These are phyloP conservation scores for Zasmidium citrigriseum DNA, from an alignment of 2,329 filamentous ascomycete genomes.

Conservation along the genomic window DNA sequence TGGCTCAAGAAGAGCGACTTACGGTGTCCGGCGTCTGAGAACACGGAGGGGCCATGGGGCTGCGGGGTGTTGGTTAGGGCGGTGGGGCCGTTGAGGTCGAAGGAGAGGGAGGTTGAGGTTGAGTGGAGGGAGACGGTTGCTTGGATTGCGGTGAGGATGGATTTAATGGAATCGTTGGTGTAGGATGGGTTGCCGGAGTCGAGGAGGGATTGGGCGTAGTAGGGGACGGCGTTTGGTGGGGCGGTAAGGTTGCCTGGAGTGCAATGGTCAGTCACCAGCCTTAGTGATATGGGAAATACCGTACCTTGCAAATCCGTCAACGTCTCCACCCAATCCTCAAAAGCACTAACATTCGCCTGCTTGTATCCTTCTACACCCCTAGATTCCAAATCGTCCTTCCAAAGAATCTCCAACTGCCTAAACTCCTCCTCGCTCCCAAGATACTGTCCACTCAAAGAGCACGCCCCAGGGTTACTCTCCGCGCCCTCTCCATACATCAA, in stretches of 20 bases:
- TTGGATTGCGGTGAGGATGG: constrained; percentile 16
- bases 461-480: constrained; percentile 12
- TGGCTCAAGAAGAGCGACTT: constrained; percentile 17
- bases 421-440: constrained; percentile 13
- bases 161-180: background rate
- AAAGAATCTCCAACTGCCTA: constrained; percentile 5
- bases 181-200: constrained; percentile 18
- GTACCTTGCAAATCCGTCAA: constrained; percentile 13
- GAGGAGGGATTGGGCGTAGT: constrained; percentile 18
- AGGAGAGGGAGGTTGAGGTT: constrained; percentile 14
- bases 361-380: constrained; percentile 6
- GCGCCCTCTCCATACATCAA: constrained; percentile 15
- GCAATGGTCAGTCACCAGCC: no score
- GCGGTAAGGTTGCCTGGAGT: constrained; percentile 12
- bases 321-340: constrained; percentile 15
- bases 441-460: constrained; percentile 16
- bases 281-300: no score
- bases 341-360: constrained; percentile 11
- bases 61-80: constrained; percentile 15
- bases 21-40: constrained; percentile 13
- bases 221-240: constrained; percentile 16
- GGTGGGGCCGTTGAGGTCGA: constrained; percentile 19
- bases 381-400: background rate
- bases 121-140: constrained; percentile 5
- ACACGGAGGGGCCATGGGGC: constrained; percentile 14